phyloP scores from a whole-genome alignment of 2,329 filamentous ascomycete species.

The Monascus ruber region DNA sequence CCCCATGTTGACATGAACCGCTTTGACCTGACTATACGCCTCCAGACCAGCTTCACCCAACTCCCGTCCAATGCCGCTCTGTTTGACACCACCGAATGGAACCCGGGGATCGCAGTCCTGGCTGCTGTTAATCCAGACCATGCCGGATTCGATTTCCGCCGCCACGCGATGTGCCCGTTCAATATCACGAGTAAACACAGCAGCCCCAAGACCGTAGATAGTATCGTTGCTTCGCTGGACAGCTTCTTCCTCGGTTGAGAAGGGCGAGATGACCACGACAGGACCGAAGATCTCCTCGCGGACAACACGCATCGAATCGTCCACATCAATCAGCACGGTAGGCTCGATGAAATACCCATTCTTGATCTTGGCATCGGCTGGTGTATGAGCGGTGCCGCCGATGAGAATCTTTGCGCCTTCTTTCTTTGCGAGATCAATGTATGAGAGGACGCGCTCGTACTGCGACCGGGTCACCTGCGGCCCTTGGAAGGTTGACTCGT shows the following conservation, averaged over 20 bases:
- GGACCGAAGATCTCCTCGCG: slow-evolving; percentile 36
- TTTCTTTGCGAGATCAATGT: slow-evolving; percentile 32
- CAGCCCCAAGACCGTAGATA: slow-evolving; percentile 31
- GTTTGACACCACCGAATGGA: slow-evolving; percentile 35
- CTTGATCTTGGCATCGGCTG: slow-evolving; percentile 18
- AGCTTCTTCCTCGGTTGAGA: slow-evolving; percentile 29
- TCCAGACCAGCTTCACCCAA: slow-evolving; percentile 31
- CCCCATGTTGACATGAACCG: slow-evolving; percentile 32
- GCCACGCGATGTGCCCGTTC: slow-evolving; percentile 32
- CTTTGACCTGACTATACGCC: slow-evolving; percentile 29
- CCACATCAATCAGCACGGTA: slow-evolving; percentile 27
- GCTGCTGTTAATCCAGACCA: slow-evolving; percentile 37
- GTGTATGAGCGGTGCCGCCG: slow-evolving; percentile 24
- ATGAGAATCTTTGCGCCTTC: slow-evolving; percentile 28
- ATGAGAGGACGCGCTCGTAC: slow-evolving; percentile 33
- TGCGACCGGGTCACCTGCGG: slow-evolving; percentile 36
- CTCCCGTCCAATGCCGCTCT: slow-evolving; percentile 41
- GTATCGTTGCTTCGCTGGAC: slow-evolving; percentile 29
- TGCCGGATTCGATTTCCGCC: slow-evolving; percentile 33
- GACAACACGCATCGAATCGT: slow-evolving; percentile 25
- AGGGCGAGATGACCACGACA: slow-evolving; percentile 29
- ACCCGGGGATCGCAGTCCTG: slow-evolving; percentile 31
- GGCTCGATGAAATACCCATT: slow-evolving; percentile 32
- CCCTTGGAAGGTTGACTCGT: slow-evolving; percentile 31
- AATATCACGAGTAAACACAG: slow-evolving; percentile 33